Evolutionary conservation across 78 protist species (phyloP), one percentile per base, ranked within the genome.

Genomic region (Emiliania huxleyi): DNA sequence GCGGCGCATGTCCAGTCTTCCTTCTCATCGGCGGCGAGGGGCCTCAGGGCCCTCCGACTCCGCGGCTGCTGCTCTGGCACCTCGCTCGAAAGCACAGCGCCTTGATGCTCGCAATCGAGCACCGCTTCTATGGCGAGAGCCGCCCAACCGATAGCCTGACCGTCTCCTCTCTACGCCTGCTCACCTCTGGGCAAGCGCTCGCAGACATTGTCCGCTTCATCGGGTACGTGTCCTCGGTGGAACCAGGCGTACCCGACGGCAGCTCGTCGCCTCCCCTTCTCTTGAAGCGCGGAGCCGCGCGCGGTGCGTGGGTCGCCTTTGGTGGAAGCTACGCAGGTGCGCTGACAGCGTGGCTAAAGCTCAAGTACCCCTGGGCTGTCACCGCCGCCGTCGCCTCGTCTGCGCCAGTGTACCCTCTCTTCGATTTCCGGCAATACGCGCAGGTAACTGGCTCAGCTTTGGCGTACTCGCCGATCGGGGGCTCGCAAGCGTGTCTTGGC

Each of bases 291-390:
- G 26, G 40, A 3, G 89, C 89, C 69, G 69, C 46, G 44, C 29
- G 29, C 12, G 2, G 22, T 3, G 33, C 49, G 40, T 83, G 79
- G 52, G 79, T 85, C 69, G 18, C 55, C 56, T 15, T 93, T 29
- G 94, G 94, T 4, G 94, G 94, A 38, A 37, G 48, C n/a, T 93
- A 93, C 94, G 23, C 94, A 3, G 94, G 94, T 37, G 48, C n/a
- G 5, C 71, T 93, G 19, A 0, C 94, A 2, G 71, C 87, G 21
- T 83, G 90, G 90, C 40, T 87, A 48, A 56, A 46, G 90, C 35
- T 26, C 11, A 93, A 84, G 84, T 85, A 84, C 46, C 94, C 94
- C 15, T 35, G 46, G 35, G 6, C 42, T 6, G 18, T 87, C 3
- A n/a, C 6, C n/a, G 69, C 44, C 73, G 26, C 94, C 62, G 55